Percentiles rank a stretch among this genome's conserved stretches.
Evolutionary conservation across 2,329 filamentous ascomycete genomes (phyloP).

Genomic region (Chrysosporium queenslandicum): DNA sequence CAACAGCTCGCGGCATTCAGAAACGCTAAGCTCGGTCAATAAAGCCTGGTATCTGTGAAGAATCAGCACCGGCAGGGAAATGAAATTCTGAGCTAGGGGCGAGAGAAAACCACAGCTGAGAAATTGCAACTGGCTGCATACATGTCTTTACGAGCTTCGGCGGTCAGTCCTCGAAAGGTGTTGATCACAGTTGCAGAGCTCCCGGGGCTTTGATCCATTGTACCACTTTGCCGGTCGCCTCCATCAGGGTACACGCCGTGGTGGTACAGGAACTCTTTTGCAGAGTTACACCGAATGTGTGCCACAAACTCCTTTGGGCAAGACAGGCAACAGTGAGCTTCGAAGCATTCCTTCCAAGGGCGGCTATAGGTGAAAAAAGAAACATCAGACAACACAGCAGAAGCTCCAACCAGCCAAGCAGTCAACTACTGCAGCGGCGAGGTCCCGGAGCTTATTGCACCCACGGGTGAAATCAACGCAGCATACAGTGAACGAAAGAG

Average conservation of each 20-base stretch:
- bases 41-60: constrained; percentile 23
- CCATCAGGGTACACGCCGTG: not conserved
- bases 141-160: constrained; percentile 4
- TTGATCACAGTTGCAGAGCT: not conserved
- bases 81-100: not conserved
- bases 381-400: too few species aligned
- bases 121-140: not conserved
- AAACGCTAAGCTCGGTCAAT: constrained; percentile 21
- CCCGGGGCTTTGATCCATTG: not conserved
- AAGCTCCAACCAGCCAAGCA: too few species aligned
- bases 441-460: too few species aligned
- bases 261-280: not conserved
- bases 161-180: not conserved
- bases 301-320: not conserved
- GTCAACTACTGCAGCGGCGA: too few species aligned
- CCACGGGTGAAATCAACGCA: too few species aligned
- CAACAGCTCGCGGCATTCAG: constrained; percentile 28
- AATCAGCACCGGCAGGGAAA: not conserved
- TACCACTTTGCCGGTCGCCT: not conserved
- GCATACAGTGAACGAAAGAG: too few species aligned
- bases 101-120: not conserved
- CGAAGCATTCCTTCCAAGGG: too few species aligned
- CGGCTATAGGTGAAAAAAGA: too few species aligned
- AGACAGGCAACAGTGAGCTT: not conserved
- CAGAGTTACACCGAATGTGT: constrained; percentile 5